phyloP scores from a whole-genome alignment of 192 early-diverging fungal species.

The Lunasporangiospora selenospora region DNA sequence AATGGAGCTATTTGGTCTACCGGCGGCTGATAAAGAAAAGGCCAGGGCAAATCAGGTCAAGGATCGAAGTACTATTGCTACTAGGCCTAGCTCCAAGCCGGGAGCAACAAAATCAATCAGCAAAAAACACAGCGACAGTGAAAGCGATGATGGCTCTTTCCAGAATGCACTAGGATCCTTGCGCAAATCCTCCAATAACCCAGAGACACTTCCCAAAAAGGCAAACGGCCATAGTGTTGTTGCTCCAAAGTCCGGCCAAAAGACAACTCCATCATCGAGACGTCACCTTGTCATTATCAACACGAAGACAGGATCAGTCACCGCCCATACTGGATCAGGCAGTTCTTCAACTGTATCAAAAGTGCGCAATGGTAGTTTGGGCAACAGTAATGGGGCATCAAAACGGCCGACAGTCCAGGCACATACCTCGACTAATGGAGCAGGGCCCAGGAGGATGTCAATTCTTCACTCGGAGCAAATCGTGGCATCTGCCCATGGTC shows the following conservation, averaged over 20 bases:
- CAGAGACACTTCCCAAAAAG: too few relatives aligned
- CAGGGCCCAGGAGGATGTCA: constrained; percentile 17
- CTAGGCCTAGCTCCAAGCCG: too few relatives aligned
- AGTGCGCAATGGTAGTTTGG: neutral
- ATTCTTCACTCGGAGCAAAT: constrained; percentile 55
- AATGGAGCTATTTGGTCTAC: constrained; percentile 42
- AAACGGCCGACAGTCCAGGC: neutral
- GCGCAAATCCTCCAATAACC: too few relatives aligned
- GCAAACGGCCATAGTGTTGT: too few relatives aligned
- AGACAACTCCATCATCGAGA: too few relatives aligned
- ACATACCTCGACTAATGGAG: neutral
- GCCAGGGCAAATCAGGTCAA: too few relatives aligned
- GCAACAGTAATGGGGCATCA: neutral
- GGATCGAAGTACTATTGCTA: too few relatives aligned
- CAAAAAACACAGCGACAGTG: constrained; percentile 2
- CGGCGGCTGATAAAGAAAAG: too few relatives aligned
- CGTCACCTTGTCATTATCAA: constrained; percentile 40
- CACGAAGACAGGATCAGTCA: constrained; percentile 13
- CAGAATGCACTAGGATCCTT: too few relatives aligned
- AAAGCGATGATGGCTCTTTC: too few relatives aligned
- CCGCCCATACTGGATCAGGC: neutral
- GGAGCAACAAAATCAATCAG: neutral
- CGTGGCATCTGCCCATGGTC: constrained; percentile 38
- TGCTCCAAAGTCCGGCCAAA: too few relatives aligned
- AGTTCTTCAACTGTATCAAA: neutral